A percentile compares a stretch with the other conserved stretches of the same genome.
These are phyloP conservation scores for Pseudopyrenochaeta lycopersici DNA, from an alignment of 2,329 filamentous ascomycete genomes.

Conservation along the genomic window DNA sequence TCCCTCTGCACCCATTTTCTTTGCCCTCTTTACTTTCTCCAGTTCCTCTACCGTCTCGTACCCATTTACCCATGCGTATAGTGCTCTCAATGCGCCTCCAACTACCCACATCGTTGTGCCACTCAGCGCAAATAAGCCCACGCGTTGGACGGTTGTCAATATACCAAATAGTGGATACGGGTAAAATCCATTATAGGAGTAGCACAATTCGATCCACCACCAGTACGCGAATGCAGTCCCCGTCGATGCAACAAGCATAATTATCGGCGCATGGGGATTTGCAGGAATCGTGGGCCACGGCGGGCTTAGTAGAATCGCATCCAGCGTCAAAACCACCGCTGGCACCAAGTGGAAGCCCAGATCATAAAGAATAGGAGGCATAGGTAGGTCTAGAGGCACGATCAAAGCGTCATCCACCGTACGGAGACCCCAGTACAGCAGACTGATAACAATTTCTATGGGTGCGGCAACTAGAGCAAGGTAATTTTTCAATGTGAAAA, in stretches of 20 bases:
- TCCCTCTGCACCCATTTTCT: slow-evolving; percentile 22
- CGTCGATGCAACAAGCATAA: slow-evolving; percentile 67
- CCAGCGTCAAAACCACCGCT: slow-evolving; percentile 69
- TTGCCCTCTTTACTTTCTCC: slow-evolving; percentile 27
- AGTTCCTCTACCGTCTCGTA: slow-evolving; percentile 32
- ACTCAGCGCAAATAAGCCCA: slow-evolving; percentile 73
- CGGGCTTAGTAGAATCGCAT: slow-evolving; percentile 74
- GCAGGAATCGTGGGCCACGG: slow-evolving; percentile 70
- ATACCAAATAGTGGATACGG: slow-evolving; percentile 86
- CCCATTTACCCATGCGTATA: slow-evolving; percentile 74
- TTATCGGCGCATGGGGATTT: slow-evolving; percentile 57
- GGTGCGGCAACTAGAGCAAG: slow-evolving; percentile 73
- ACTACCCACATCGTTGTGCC: slow-evolving; percentile 76
- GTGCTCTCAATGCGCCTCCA: slow-evolving; percentile 72
- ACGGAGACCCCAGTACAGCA: slow-evolving; percentile 77
- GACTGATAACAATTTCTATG: slow-evolving; percentile 73
- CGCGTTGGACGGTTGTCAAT: slow-evolving; percentile 71
- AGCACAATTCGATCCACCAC: slow-evolving; percentile 80
- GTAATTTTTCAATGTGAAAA: slow-evolving; percentile 74
- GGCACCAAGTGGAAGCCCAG: slow-evolving; percentile 61
- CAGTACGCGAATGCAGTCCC: slow-evolving; percentile 73
- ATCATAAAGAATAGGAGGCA: slow-evolving; percentile 62
- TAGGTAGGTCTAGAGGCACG: slow-evolving; percentile 54
- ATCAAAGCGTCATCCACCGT: slow-evolving; percentile 63
- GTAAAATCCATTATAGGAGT: slow-evolving; percentile 74